A percentile compares a stretch with the other conserved stretches of the same genome.
These are phyloP conservation scores for Pseudogymnoascus sp. DNA, from an alignment of 2,329 filamentous ascomycete genomes.

Conservation along the genomic window DNA sequence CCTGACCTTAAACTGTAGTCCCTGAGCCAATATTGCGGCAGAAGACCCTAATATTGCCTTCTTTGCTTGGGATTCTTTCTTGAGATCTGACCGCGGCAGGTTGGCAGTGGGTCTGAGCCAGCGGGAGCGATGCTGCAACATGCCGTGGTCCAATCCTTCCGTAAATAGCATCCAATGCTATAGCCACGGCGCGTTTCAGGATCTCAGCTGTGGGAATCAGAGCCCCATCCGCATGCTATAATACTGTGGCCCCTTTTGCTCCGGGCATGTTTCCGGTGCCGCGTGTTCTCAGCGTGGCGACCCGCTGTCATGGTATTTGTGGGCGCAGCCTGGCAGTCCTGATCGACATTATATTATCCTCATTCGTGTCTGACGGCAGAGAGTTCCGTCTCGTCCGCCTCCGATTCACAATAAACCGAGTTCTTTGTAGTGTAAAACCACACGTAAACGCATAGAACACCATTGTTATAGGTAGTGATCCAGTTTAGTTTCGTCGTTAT, in stretches of 20 bases:
- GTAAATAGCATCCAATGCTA: constrained; percentile 4
- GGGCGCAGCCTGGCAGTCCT: neutral
- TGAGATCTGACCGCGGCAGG: neutral
- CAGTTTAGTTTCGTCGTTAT: neutral
- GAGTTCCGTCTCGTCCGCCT: neutral
- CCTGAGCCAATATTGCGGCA: neutral
- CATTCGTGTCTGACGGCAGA: neutral
- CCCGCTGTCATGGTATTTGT: constrained; percentile 1
- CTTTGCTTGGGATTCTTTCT: neutral
- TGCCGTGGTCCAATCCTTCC: neutral
- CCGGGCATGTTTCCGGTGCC: neutral
- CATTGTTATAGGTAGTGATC: neutral
- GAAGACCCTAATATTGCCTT: neutral
- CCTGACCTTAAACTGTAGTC: neutral
- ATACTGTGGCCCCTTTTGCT: neutral
- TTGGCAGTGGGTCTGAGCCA: neutral
- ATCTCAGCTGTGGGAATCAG: neutral
- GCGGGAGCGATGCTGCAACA: neutral
- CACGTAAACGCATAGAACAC: neutral
- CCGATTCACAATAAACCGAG: neutral
- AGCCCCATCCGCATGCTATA: neutral
- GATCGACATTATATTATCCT: neutral
- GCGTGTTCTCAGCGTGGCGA: neutral
- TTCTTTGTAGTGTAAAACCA: neutral
- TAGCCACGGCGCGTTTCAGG: neutral